Conservation (phyloP, 805 yeast species). For the Sugiyamaella boreocaroliniensis region DNA sequence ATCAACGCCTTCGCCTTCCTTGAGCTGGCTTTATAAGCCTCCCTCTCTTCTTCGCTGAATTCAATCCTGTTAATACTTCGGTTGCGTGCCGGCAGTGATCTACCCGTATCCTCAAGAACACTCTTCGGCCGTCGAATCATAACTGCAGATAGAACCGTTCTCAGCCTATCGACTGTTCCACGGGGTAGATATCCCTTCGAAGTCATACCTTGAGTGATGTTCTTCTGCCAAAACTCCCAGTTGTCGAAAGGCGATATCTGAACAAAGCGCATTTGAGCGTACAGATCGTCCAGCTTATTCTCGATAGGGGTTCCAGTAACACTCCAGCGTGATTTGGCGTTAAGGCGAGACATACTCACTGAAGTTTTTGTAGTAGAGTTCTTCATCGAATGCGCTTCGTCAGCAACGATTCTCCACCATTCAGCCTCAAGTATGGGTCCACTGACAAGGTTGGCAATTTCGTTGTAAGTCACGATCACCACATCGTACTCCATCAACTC, state of each 20-base stretch:
- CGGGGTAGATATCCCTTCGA: constrained; percentile 5
- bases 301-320: constrained; percentile 63
- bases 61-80: constrained; percentile 11
- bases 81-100: constrained; percentile 22
- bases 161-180: constrained; percentile 23
- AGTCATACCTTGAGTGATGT: constrained; percentile 21
- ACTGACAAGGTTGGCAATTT: constrained; percentile 5
- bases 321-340: constrained; percentile 46
- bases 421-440: constrained; percentile 25
- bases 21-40: too few species aligned
- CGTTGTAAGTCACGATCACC: constrained; percentile 34
- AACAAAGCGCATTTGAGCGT: constrained; percentile 42
- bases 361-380: constrained; percentile 43
- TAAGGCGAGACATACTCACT: constrained; percentile 39
- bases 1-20: too few species aligned
- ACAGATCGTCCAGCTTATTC: constrained; percentile 47
- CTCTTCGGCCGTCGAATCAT: constrained; percentile 44
- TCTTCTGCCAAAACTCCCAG: constrained; percentile 21
- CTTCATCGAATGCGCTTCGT: constrained; percentile 60
- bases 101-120: constrained; percentile 25
- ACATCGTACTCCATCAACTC: constrained; percentile 29
- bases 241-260: constrained; percentile 25
- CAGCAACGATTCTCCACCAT: constrained; percentile 54
- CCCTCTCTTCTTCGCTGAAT: too few species aligned
- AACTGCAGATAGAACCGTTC: constrained; percentile 26